phyloP scores from a whole-genome alignment of 2,329 filamentous ascomycete genomes.

The Amauroascus niger region DNA sequence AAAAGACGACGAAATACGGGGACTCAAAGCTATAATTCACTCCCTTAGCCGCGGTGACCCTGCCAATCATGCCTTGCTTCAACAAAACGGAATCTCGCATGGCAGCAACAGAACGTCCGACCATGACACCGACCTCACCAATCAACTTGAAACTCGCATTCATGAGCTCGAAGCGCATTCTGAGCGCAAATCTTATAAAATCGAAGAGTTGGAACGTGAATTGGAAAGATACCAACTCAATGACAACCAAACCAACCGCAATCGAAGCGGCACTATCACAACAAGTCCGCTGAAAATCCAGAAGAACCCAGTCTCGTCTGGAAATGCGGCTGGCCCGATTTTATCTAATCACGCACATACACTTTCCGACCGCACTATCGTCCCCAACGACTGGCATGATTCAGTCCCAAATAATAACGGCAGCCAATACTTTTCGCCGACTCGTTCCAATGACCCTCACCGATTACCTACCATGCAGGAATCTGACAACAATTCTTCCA shows the following conservation, averaged over 20 bases:
- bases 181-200: conserved; percentile 61
- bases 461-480: conserved; percentile 36
- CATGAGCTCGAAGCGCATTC: conserved; percentile 64
- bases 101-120: conserved; percentile 21
- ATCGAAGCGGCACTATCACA: conserved; percentile 31
- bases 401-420: conserved; percentile 19
- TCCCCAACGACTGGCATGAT: conserved; percentile 36
- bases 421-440: conserved; percentile 20
- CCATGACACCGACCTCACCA: conserved; percentile 47
- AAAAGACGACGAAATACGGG: conserved; percentile 93
- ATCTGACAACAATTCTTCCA: conserved; percentile 44
- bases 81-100: conserved; percentile 23
- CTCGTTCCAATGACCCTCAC: conserved; percentile 21
- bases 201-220: conserved; percentile 80
- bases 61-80: conserved; percentile 17
- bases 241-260: conserved; percentile 21
- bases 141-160: conserved; percentile 68
- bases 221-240: conserved; percentile 41
- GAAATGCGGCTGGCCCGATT: conserved; percentile 23
- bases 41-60: conserved; percentile 63
- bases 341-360: conserved; percentile 30
- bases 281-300: conserved; percentile 26
- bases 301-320: conserved; percentile 24
- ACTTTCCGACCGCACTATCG: conserved; percentile 36
- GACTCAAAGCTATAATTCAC: conserved; percentile 95